A percentile compares a stretch with the other conserved stretches of the same genome.
Evolutionary conservation across 2,329 filamentous ascomycete species (phyloP).

Genomic region (Erysiphe neolycopersici): DNA sequence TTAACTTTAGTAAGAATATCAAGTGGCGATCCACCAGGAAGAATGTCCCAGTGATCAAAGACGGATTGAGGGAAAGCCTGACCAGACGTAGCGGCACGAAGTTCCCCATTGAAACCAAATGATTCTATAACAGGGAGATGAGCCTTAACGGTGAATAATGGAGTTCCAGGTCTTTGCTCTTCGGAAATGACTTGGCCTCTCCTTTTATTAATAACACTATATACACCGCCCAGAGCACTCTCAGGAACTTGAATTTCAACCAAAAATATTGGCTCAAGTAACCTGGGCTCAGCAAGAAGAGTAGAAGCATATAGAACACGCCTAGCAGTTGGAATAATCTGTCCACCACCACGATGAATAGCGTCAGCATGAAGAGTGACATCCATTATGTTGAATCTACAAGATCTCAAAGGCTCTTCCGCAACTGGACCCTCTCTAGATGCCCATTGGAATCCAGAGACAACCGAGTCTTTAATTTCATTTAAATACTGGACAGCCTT

Average conservation of each 20-base stretch:
- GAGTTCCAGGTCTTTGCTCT: constrained; percentile 94
- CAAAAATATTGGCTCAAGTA: constrained; percentile 94
- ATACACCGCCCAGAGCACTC: constrained; percentile 98
- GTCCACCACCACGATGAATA: constrained; percentile 97
- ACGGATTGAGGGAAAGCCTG: constrained; percentile 98
- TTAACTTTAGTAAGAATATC: constrained; percentile 63
- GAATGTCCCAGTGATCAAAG: constrained; percentile 96
- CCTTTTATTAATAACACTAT: constrained; percentile 90
- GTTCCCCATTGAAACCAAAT: constrained; percentile 96
- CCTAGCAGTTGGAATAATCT: constrained; percentile 93
- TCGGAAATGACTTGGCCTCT: constrained; percentile 98
- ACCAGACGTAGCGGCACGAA: constrained; percentile 75
- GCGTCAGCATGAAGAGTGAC: constrained; percentile 98
- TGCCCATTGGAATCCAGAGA: constrained; percentile 99
- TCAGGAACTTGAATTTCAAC: constrained; percentile 99
- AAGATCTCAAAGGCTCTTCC: constrained; percentile 91
- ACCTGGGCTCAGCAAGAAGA: constrained; percentile 70
- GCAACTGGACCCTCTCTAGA: constrained; percentile 90
- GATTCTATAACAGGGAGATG: constrained; percentile 94
- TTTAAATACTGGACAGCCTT: constrained; percentile 99
- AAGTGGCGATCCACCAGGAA: constrained; percentile 79
- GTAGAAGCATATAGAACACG: constrained; percentile 89
- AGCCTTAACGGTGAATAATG: constrained; percentile 97
- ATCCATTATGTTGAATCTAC: constrained; percentile 99
- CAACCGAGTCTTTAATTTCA: constrained; percentile 99